These are phyloP conservation scores for Globisporangium radiosum DNA, from an alignment of 352 stramenopile genomes.

Conservation along the genomic window DNA sequence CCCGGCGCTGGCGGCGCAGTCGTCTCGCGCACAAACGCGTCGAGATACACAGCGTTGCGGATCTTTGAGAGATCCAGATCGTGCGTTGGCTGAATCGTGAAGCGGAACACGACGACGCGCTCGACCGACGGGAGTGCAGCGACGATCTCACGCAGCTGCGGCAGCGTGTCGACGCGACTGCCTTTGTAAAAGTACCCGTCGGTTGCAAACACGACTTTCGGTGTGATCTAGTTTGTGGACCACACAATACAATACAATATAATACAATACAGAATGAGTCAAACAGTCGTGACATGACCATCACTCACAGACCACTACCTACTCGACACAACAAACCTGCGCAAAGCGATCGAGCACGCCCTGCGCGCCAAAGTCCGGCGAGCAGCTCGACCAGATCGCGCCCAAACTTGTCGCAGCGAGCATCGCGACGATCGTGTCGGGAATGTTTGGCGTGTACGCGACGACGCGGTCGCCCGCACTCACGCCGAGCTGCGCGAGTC, in stretches of 20 bases:
- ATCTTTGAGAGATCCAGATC: conserved; percentile 61
- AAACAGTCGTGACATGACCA: background rate
- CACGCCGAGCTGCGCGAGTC: conserved; percentile 40
- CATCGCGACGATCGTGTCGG: conserved; percentile 70
- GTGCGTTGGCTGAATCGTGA: conserved; percentile 45
- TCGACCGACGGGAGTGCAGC: conserved; percentile 56
- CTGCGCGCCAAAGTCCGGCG: conserved; percentile 79
- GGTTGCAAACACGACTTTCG: conserved; percentile 70
- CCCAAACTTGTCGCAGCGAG: conserved; percentile 63
- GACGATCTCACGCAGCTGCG: conserved; percentile 52
- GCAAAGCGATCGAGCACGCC: conserved; percentile 78
- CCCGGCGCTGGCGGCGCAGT: conserved; percentile 11
- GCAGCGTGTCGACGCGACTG: conserved; percentile 52
- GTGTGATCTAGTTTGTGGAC: conserved; percentile 32
- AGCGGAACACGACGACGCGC: conserved; percentile 55
- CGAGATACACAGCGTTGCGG: conserved; percentile 42
- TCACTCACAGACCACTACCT: background rate
- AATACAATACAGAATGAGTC: background rate
- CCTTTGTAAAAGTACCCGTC: conserved; percentile 81
- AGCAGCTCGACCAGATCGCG: conserved; percentile 77
- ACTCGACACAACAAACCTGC: conserved; percentile 19
- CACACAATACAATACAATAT: background rate
- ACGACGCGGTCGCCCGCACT: conserved; percentile 52
- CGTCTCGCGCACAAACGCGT: conserved; percentile 38
- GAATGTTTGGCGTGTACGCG: conserved; percentile 63